phyloP scores from a whole-genome alignment of 306 rosid species.

The Quercus alba region DNA sequence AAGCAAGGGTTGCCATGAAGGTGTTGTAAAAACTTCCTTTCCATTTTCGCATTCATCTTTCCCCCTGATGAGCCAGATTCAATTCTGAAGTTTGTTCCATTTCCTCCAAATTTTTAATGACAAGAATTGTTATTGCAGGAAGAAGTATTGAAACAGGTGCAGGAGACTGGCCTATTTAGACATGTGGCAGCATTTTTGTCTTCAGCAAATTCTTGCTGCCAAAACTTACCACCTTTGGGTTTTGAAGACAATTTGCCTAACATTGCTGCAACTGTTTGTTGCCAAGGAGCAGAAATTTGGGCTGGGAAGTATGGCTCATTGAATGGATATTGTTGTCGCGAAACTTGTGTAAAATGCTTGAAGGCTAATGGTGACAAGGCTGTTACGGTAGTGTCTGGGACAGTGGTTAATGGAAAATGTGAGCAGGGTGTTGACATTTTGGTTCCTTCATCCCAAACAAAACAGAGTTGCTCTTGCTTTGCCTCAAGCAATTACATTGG shows the following conservation, averaged over 20 bases:
- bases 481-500: slow-evolving; percentile 40
- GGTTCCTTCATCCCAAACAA: slow-evolving; percentile 62
- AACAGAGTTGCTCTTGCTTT: slow-evolving; percentile 42
- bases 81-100: slow-evolving; percentile 7
- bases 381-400: slow-evolving; percentile 69
- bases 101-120: slow-evolving; percentile 3
- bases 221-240: slow-evolving; percentile 21
- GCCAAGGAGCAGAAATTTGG: slow-evolving; percentile 90
- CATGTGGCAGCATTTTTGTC: slow-evolving; percentile 59
- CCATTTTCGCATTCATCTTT: slow-evolving; percentile 15
- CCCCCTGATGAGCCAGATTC: not conserved
- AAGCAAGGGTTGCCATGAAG: slow-evolving; percentile 75
- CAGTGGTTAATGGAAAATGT: slow-evolving; percentile 56
- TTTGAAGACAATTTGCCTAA: slow-evolving; percentile 43
- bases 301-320: slow-evolving; percentile 42
- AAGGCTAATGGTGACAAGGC: slow-evolving; percentile 58
- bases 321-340: slow-evolving; percentile 57
- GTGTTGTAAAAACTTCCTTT: slow-evolving; percentile 33
- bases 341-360: slow-evolving; percentile 66
- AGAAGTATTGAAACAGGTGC: slow-evolving; percentile 78
- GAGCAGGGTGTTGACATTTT: slow-evolving; percentile 76
- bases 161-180: slow-evolving; percentile 69
- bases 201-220: slow-evolving; percentile 35
- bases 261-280: slow-evolving; percentile 81
- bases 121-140: slow-evolving; percentile 45